A percentile compares a stretch with the other conserved stretches of the same genome.
Conservation (phyloP, 768 basidiomycete genomes). For the Russula ochroleuca region DNA sequence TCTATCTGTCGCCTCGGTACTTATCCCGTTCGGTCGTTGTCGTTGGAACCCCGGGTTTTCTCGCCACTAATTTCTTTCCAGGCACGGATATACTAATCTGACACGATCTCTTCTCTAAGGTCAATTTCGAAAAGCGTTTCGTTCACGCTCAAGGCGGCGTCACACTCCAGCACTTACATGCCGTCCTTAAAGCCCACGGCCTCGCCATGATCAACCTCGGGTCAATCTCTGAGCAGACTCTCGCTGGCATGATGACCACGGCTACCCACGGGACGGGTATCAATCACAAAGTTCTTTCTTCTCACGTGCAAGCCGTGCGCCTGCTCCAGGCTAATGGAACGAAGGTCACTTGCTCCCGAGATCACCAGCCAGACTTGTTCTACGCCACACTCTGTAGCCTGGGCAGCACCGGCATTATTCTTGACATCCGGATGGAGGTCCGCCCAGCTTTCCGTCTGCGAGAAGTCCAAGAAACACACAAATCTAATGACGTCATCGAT, state of each 20-base stretch:
- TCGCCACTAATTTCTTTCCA: constrained; percentile 16
- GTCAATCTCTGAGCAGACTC: constrained; percentile 93
- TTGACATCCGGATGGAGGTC: constrained; percentile 71
- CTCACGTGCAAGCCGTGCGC: constrained; percentile 69
- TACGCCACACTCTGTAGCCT: constrained; percentile 86
- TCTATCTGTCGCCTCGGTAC: constrained; percentile 5
- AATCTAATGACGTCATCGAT: constrained; percentile 59
- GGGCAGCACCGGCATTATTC: constrained; percentile 84
- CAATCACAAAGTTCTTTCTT: constrained; percentile 73
- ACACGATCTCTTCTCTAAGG: constrained; percentile 40
- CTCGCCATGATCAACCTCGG: constrained; percentile 92
- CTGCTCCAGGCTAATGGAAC: constrained; percentile 75
- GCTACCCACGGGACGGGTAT: constrained; percentile 93
- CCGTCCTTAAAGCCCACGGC: constrained; percentile 53
- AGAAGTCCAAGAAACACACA: constrained; percentile 59
- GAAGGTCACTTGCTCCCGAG: constrained; percentile 60
- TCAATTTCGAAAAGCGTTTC: constrained; percentile 61
- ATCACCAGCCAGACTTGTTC: constrained; percentile 70
- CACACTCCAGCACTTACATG: constrained; percentile 69
- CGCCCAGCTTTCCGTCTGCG: constrained; percentile 78
- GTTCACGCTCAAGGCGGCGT: constrained; percentile 77
- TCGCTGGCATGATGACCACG: constrained; percentile 89
- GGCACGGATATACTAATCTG: constrained; percentile 24
- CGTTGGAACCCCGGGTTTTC: constrained; percentile 9
- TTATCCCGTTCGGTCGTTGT: constrained; percentile 7